phyloP scores from a whole-genome alignment of 2,329 filamentous ascomycete genomes.

The Verticillium albo-atrum region DNA sequence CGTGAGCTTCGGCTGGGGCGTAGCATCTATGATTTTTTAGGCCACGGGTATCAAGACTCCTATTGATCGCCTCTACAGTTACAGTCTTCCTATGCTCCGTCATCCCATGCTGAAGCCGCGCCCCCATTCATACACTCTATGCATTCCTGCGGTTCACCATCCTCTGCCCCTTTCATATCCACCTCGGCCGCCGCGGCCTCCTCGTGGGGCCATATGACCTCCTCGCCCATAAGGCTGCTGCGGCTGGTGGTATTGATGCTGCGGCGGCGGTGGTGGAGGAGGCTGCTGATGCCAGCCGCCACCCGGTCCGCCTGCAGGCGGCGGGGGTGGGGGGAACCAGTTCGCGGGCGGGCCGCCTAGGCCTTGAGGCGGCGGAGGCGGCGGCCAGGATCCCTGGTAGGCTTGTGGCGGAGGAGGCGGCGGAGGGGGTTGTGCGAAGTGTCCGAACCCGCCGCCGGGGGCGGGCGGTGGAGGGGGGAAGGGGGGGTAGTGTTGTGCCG shows the following conservation, averaged over 20 bases:
- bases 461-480: constrained; percentile 14
- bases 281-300: constrained; percentile 5
- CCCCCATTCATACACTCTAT: neutral
- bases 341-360: constrained; percentile 8
- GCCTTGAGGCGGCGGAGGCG: constrained; percentile 27
- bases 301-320: neutral
- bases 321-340: constrained; percentile 11
- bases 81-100: neutral
- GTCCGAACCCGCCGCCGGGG: constrained; percentile 8
- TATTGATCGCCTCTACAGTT: neutral
- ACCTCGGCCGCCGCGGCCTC: constrained; percentile 8
- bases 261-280: constrained; percentile 3
- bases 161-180: constrained; percentile 10
- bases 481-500: constrained; percentile 12
- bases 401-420: constrained; percentile 32
- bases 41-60: too few relatives aligned
- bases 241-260: constrained; percentile 3
- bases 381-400: constrained; percentile 37
- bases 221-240: constrained; percentile 3
- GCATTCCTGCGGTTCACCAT: neutral
- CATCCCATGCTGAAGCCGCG: neutral
- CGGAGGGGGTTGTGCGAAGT: constrained; percentile 22
- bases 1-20: too few relatives aligned
- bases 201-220: constrained; percentile 7
- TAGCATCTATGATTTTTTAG: too few relatives aligned